Base-by-base conservation (phyloP, 1,139 yeast genomes). In the Saccharomyces hybrid region DNA sequence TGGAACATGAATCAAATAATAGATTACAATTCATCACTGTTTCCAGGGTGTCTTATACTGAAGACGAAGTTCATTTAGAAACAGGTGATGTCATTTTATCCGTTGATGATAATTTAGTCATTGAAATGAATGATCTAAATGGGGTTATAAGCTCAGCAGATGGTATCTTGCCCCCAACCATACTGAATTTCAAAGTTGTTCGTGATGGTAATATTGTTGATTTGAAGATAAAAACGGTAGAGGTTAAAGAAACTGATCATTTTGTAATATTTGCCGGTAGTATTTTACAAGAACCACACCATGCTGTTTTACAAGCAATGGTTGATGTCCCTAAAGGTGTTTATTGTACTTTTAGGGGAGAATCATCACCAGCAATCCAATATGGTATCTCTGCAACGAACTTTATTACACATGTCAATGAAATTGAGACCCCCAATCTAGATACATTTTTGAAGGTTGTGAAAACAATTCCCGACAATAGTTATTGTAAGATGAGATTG, bases 361-460 rank as follows among this genome's bases (percentile, higher is more conserved):
- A 81, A 38, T 96, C 96, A 13, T 88, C 96, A 0, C 97, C 97
- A 8, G 93, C 95, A 16, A 79, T 82, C 57, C 93, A 87, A 64
- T 88, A 87, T 68, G 88, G 88, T n/a, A 79, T 90, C 56, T 81
- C 84, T 8, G 79, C 89, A 2, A 85, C 93, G 2, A 84, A 87
- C 66, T 90, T 89, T 72, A 86, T 90, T 56, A 90, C 97, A 0
- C 96, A 89, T 68, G 89, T 90, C 51, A 88, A 89, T 68, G 96
- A 88, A 54, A 70, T 74, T 25, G 83, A 84, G 52, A 88, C 96
- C 0, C 83, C 82, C 8, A 85, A 83, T 50, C 70, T 90, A 57
- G 84, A 81, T 31, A 75, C 81, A 2, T 89, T 90, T 64, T 74
- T 87, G 57, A 70, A 74, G 32, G 85, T 80, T 46, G 86, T 87